Percentiles rank a stretch among this genome's conserved stretches.
phyloP scores from a whole-genome alignment of 2,329 filamentous ascomycete species.

The Neocatenulostroma microsporum region DNA sequence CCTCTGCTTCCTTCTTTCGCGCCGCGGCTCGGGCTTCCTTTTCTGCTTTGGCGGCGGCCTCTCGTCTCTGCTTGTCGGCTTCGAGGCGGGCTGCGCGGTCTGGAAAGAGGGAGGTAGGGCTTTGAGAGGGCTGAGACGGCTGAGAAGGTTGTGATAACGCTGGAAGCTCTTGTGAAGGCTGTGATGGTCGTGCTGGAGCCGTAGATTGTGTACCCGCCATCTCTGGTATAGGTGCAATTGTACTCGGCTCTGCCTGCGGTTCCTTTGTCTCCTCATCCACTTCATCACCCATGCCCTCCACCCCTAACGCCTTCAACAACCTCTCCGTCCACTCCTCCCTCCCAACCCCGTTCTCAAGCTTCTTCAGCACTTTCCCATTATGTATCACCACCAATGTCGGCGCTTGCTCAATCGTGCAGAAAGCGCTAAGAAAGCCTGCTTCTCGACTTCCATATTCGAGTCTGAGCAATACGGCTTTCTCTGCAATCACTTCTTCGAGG shows the following conservation, averaged over 20 bases:
- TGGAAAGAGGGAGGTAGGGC: conserved; percentile 33
- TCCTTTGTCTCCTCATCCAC: conserved; percentile 7
- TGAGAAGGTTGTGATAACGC: not conserved
- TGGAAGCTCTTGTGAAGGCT: not conserved
- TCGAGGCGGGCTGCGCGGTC: conserved; percentile 46
- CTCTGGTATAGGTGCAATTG: not conserved
- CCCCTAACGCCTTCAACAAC: conserved; percentile 36
- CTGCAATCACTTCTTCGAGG: conserved; percentile 42
- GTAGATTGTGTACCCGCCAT: not conserved
- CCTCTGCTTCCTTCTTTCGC: conserved; percentile 32
- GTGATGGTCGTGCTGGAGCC: not conserved
- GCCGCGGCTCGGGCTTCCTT: conserved; percentile 31
- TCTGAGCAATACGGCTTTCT: conserved; percentile 61
- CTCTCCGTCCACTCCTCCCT: conserved; percentile 56
- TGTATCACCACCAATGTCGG: conserved; percentile 70
- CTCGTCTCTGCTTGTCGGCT: conserved; percentile 34
- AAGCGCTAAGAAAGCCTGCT: conserved; percentile 70
- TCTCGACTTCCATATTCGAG: conserved; percentile 68
- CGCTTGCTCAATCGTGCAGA: conserved; percentile 71
- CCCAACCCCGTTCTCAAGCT: conserved; percentile 58
- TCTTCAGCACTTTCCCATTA: conserved; percentile 70
- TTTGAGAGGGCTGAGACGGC: too few species aligned
- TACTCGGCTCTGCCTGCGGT: not conserved
- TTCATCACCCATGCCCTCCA: conserved; percentile 24
- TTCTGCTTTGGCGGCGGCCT: conserved; percentile 44